phyloP scores from a whole-genome alignment of 169 alveolate genomes.

The Theileria orientalis region DNA sequence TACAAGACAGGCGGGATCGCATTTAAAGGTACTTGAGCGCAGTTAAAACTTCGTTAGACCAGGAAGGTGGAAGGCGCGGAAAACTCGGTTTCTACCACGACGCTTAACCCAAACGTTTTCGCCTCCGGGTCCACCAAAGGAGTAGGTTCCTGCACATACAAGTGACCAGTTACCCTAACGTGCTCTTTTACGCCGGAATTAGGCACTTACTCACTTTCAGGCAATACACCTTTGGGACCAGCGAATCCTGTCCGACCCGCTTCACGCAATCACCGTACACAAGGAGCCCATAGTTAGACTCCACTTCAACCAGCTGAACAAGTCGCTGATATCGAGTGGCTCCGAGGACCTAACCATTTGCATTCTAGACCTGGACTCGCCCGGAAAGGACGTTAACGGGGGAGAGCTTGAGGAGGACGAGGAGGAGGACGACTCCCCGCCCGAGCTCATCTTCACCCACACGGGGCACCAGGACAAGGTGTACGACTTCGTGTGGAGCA shows the following conservation, averaged over 20 bases:
- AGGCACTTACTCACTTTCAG: not conserved
- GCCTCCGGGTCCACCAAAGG: slow-evolving; percentile 61
- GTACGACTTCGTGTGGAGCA: slow-evolving; percentile 65
- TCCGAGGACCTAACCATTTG: slow-evolving; percentile 58
- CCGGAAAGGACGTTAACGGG: slow-evolving; percentile 24
- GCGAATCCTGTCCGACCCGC: slow-evolving; percentile 34
- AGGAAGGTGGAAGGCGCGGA: slow-evolving; percentile 41
- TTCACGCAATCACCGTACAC: slow-evolving; percentile 56
- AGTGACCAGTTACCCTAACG: not conserved
- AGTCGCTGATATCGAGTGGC: slow-evolving; percentile 50
- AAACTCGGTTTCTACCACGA: slow-evolving; percentile 37
- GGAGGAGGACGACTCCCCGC: slow-evolving; percentile 34
- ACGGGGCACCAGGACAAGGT: slow-evolving; percentile 61
- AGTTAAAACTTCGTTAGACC: slow-evolving; percentile 17
- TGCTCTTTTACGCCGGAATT: not conserved
- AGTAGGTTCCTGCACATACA: too few relatives aligned
- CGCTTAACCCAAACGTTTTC: slow-evolving; percentile 44
- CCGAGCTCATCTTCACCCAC: slow-evolving; percentile 63
- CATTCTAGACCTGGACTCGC: slow-evolving; percentile 50
- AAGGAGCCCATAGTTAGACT: slow-evolving; percentile 42
- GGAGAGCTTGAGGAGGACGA: slow-evolving; percentile 36
- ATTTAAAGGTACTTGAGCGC: not conserved
- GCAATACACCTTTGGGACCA: slow-evolving; percentile 62
- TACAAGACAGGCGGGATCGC: not conserved
- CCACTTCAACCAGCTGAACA: slow-evolving; percentile 39